Evolutionary conservation across 495 filamentous ascomycete genomes (phyloP).

Genomic region (Lasiosphaeriaceae sp.): DNA sequence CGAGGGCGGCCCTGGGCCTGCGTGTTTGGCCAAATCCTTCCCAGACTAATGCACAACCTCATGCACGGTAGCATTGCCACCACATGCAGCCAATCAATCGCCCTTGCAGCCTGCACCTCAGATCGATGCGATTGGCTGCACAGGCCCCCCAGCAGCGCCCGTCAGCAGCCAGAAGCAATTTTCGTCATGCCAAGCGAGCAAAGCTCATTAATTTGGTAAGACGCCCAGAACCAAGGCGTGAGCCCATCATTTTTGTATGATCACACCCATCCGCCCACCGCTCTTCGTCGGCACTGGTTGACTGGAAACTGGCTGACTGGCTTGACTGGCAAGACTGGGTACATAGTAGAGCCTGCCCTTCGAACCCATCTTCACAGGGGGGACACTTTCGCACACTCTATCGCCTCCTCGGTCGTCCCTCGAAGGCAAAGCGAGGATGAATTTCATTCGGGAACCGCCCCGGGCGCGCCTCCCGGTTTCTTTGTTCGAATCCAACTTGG

Average conservation of each 20-base stretch:
- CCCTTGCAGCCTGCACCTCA: not conserved
- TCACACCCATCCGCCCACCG: slow-evolving; percentile 6
- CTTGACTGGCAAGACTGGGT: too few species aligned
- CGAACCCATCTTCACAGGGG: too few species aligned
- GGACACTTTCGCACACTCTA: too few species aligned
- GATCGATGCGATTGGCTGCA: slow-evolving; percentile 4
- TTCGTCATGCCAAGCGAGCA: slow-evolving; percentile 1
- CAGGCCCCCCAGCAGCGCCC: slow-evolving; percentile 2
- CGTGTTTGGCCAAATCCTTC: slow-evolving; percentile 14
- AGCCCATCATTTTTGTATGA: slow-evolving; percentile 5
- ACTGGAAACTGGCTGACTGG: too few species aligned
- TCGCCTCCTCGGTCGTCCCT: too few species aligned
- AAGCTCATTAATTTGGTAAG: not conserved
- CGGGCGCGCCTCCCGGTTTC: too few species aligned
- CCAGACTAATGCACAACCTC: slow-evolving; percentile 3
- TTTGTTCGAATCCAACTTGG: too few species aligned
- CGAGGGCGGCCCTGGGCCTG: slow-evolving; percentile 17
- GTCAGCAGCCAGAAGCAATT: slow-evolving; percentile 3
- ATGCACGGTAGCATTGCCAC: slow-evolving; percentile 17
- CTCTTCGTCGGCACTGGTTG: not conserved
- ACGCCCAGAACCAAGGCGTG: slow-evolving; percentile 1
- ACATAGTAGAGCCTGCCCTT: too few species aligned
- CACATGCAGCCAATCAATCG: slow-evolving; percentile 7
- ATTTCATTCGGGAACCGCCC: too few species aligned
- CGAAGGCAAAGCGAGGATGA: too few species aligned